phyloP scores from a whole-genome alignment of 306 rosid species.

The Cicer pinnatifidum region DNA sequence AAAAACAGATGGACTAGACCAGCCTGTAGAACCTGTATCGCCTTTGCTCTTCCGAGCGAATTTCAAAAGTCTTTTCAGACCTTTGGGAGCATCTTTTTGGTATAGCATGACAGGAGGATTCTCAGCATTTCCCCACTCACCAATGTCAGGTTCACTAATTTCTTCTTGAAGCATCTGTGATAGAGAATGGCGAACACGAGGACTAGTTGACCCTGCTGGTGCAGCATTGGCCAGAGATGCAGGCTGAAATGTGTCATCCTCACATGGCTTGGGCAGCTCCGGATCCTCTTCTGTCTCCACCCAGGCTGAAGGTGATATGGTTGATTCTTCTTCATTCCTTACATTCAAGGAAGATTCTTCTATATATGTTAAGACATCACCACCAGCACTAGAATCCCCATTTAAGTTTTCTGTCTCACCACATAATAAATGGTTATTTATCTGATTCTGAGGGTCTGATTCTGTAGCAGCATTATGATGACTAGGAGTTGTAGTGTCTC shows the following conservation, averaged over 20 bases:
- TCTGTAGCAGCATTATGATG: conserved; percentile 55
- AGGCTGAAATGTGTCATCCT: conserved; percentile 54
- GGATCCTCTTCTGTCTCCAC: conserved; percentile 89
- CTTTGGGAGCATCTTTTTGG: conserved; percentile 95
- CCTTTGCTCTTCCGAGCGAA: conserved; percentile 97
- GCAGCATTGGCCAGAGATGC: conserved; percentile 55
- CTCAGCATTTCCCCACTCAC: conserved; percentile 96
- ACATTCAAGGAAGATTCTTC: conserved; percentile 57
- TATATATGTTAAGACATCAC: conserved; percentile 49
- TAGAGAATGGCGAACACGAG: conserved; percentile 91
- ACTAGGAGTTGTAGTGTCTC: conserved; percentile 46
- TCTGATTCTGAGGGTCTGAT: conserved; percentile 53
- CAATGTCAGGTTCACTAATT: conserved; percentile 74
- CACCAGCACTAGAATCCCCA: conserved; percentile 50
- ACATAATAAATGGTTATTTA: conserved; percentile 52
- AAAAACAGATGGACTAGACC: conserved; percentile 92
- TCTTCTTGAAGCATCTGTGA: conserved; percentile 99
- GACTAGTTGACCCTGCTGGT: conserved; percentile 62
- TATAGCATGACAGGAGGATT: conserved; percentile 77
- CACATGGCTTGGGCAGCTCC: conserved; percentile 56
- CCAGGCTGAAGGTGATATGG: conserved; percentile 81
- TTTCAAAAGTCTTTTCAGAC: conserved; percentile 87
- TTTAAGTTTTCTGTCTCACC: conserved; percentile 56
- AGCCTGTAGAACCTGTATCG: conserved; percentile 71
- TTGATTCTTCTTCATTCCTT: conserved; percentile 73